Evolutionary conservation across 208 protist genomes (phyloP).

Genomic region (Crithidia acanthocephali): DNA sequence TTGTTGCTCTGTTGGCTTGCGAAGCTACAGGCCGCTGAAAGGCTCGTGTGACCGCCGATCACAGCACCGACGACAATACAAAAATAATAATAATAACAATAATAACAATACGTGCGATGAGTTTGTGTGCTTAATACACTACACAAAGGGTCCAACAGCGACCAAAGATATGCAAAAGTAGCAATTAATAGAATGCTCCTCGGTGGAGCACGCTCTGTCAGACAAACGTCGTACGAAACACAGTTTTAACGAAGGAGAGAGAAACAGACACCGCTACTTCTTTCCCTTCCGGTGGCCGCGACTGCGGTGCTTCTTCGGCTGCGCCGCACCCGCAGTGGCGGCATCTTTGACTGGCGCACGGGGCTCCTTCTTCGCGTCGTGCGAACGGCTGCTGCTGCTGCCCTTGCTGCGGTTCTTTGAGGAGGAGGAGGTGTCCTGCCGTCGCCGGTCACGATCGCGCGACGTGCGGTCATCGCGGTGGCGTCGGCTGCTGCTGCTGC

Average conservation of each 20-base stretch:
- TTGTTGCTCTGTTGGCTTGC: too few relatives aligned
- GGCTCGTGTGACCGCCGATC: too few relatives aligned
- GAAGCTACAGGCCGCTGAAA: too few relatives aligned
- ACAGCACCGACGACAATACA: too few relatives aligned
- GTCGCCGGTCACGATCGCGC: background rate
- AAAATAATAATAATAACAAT: too few relatives aligned
- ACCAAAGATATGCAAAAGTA: background rate
- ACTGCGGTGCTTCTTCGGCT: background rate
- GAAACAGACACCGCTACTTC: background rate
- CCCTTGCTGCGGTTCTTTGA: background rate
- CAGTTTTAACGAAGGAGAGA: background rate
- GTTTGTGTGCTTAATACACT: background rate
- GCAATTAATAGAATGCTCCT: background rate
- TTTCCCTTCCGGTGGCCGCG: background rate
- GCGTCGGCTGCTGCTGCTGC: background rate
- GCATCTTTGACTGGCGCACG: constrained; percentile 7
- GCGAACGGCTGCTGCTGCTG: background rate
- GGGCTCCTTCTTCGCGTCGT: constrained; percentile 21
- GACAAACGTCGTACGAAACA: background rate
- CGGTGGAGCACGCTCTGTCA: background rate
- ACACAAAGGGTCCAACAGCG: background rate
- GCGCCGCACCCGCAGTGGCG: background rate
- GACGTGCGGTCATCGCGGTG: background rate
- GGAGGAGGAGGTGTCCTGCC: background rate
- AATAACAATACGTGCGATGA: too few relatives aligned